Conservation (phyloP, 148 eudicot genomes). For the Gaultheria prostrata region DNA sequence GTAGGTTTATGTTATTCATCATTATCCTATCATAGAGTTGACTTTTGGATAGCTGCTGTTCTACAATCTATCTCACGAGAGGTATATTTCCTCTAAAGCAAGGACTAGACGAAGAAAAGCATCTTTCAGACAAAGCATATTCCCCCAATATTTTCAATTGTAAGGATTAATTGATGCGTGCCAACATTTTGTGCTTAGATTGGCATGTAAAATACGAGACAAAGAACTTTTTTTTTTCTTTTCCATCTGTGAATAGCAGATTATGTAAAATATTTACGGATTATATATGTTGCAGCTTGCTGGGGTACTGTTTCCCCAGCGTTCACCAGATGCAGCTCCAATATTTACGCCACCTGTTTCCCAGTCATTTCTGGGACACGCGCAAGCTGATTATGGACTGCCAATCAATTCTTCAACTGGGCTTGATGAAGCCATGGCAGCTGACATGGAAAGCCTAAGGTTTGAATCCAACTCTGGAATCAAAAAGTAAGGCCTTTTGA, state of each 20-base stretch:
- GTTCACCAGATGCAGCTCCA: constrained; percentile 60
- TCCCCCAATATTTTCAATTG: not conserved
- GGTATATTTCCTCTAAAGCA: not conserved
- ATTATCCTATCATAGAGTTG: not conserved
- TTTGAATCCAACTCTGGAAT: constrained; percentile 16
- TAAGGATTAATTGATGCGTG: not conserved
- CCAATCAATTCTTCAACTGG: constrained; percentile 63
- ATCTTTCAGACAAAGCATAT: not conserved
- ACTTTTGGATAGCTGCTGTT: not conserved
- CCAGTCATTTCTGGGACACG: constrained; percentile 34
- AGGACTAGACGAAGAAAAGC: not conserved
- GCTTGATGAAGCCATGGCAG: constrained; percentile 81
- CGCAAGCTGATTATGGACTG: constrained; percentile 74
- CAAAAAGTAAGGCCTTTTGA: not conserved
- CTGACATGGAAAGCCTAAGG: constrained; percentile 78
- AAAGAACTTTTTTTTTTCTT: not conserved
- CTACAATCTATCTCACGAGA: not conserved
- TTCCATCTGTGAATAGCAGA: not conserved
- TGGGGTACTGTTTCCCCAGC: constrained; percentile 78
- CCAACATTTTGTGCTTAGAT: not conserved
- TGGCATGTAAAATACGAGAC: not conserved
- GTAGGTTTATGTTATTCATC: not conserved
- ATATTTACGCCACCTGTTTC: constrained; percentile 78
- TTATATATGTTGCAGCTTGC: constrained; percentile 47
- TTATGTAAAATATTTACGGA: not conserved